Base-by-base conservation (phyloP, 768 basidiomycete genomes). In the Auricularia sp. region DNA sequence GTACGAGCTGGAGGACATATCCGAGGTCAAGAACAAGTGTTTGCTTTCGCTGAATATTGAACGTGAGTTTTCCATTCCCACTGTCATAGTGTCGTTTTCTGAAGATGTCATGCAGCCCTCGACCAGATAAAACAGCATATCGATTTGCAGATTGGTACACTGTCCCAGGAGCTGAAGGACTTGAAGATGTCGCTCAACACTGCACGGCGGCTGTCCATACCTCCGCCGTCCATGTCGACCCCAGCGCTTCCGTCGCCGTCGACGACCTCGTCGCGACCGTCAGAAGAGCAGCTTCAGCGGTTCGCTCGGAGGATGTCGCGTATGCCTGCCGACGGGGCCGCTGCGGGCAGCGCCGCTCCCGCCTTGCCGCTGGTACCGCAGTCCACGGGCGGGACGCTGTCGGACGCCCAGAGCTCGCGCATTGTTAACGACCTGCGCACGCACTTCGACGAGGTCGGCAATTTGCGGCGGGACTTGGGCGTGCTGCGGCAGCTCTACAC, bases 81-180 rank as follows among this genome's bases (percentile, higher is more conserved):
- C 24, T 8, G n/a, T 42, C n/a, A 33, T 67, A 64, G 51, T 65
- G 8, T 51, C 3, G 54, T 56, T 67, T 56, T 65, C 39, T 56
- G 14, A 69, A 54, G 44, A 14, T 16, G 10, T 64, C 63, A 14
- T 14, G 5, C 70, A 99, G 96, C 94, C 29, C 86, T 98, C 64
- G 95, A 99, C 75, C 96, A 98, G 74, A 96, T 99, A 75, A 98
- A 96, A 73, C 94, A 98, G 71, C 96, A 99, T 73, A 95, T 99
- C 69, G 96, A 99, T 71, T 71, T 85, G 2, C 94, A 96, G 70
- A 95, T 99, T 67, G 86, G 90, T 0, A 79, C 78, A 0, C 78
- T 99, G 18, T 86, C 92, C 36, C 88, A 89, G 68, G 94, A 98
- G 66, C 83, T 98, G 75, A 93, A 94, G 69, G 95, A 98, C 51